A percentile compares a stretch with the other conserved stretches of the same genome.
phyloP scores from a whole-genome alignment of 371 early-diverging fungal species.

The Rhizopus sp. region DNA sequence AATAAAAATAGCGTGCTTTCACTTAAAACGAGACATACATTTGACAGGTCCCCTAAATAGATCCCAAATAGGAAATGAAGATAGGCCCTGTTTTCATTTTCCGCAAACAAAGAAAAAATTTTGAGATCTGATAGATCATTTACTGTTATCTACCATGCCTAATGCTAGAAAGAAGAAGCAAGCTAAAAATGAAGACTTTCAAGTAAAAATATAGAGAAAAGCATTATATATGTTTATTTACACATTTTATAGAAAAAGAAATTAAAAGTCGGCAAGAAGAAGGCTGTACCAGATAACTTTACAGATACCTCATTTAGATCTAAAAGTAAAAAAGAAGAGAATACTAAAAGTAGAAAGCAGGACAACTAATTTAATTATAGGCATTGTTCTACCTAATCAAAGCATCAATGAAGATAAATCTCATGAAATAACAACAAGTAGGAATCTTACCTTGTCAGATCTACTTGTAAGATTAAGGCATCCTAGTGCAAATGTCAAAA shows the following conservation, averaged over 20 bases:
- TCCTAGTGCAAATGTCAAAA: conserved; percentile 74
- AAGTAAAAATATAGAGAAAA: conserved; percentile 38
- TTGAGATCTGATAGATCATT: background rate
- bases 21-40: background rate
- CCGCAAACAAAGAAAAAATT: no score
- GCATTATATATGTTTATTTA: background rate
- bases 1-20: background rate
- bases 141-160: conserved; percentile 51
- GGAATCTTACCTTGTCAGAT: conserved; percentile 76
- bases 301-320: conserved; percentile 88
- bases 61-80: no score
- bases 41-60: no score
- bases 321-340: conserved; percentile 52
- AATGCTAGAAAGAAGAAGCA: conserved; percentile 74
- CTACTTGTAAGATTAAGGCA: conserved; percentile 76
- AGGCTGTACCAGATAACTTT: conserved; percentile 73
- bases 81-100: no score
- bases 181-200: conserved; percentile 82
- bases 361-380: conserved; percentile 31
- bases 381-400: conserved; percentile 77
- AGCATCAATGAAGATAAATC: conserved; percentile 77
- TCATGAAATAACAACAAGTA: conserved; percentile 64
- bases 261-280: conserved; percentile 90
- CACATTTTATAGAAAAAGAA: conserved; percentile 72
- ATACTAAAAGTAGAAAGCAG: no score